Evolutionary conservation across 1,139 yeast species (phyloP).

Genomic region (Yamadazyma siamensis): DNA sequence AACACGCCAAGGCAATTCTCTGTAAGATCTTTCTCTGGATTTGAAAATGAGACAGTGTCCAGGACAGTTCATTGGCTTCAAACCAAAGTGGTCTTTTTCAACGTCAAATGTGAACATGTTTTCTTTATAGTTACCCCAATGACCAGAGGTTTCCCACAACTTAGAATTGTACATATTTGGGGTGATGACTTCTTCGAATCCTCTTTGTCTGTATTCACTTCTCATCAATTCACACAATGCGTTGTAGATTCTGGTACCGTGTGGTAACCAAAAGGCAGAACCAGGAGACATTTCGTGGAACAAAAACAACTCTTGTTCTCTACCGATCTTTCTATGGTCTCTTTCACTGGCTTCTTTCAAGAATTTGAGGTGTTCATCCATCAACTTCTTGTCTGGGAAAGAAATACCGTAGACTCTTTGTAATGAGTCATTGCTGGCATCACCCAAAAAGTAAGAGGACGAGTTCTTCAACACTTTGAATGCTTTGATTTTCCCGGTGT

Average conservation of each 20-base stretch:
- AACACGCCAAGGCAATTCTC: constrained; percentile 94
- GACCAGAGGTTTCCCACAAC: constrained; percentile 97
- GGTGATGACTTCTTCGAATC: constrained; percentile 95
- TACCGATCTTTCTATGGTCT: constrained; percentile 96
- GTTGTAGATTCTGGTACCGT: constrained; percentile 94
- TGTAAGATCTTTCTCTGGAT: constrained; percentile 83
- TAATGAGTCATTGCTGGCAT: constrained; percentile 85
- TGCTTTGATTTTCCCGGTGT: constrained; percentile 94
- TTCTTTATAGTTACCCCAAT: constrained; percentile 96
- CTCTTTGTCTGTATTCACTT: constrained; percentile 82
- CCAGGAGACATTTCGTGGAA: constrained; percentile 98
- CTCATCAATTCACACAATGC: constrained; percentile 75
- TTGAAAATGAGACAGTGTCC: constrained; percentile 93
- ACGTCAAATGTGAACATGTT: constrained; percentile 97
- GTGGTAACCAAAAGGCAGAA: constrained; percentile 96
- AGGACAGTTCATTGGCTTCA: constrained; percentile 99
- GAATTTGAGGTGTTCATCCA: constrained; percentile 94
- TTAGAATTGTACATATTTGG: constrained; percentile 96
- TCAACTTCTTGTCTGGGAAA: constrained; percentile 95
- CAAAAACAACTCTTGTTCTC: constrained; percentile 91
- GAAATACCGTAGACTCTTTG: constrained; percentile 98
- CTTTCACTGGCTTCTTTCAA: constrained; percentile 95
- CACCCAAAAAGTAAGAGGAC: constrained; percentile 95
- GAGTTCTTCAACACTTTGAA: constrained; percentile 94
- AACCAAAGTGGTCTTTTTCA: constrained; percentile 83